Evolutionary conservation across 2,329 filamentous ascomycete species (phyloP).

Genomic region (Exophiala calicioides): DNA sequence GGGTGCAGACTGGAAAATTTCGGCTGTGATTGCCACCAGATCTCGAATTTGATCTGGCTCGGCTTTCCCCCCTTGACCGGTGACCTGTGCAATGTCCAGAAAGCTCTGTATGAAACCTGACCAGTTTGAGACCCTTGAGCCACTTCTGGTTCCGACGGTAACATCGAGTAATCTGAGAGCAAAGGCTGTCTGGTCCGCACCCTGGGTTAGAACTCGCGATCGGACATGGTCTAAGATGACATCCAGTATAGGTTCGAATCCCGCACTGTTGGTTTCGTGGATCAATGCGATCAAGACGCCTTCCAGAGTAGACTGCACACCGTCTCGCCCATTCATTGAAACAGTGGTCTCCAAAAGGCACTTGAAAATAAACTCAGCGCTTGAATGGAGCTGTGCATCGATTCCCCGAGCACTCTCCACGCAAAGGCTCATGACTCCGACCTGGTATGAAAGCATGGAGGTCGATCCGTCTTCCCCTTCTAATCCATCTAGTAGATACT

Average conservation of each 20-base stretch:
- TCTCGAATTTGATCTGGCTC: slow-evolving; percentile 33
- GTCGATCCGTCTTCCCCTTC: slow-evolving; percentile 1
- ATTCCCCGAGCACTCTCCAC: slow-evolving; percentile 73
- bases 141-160: slow-evolving; percentile 77
- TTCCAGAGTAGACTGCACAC: slow-evolving; percentile 54
- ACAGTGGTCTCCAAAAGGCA: slow-evolving; percentile 47
- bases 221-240: slow-evolving; percentile 58
- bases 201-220: slow-evolving; percentile 6
- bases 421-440: slow-evolving; percentile 90
- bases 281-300: slow-evolving; percentile 79
- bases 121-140: slow-evolving; percentile 74
- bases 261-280: slow-evolving; percentile 75
- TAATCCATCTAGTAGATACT: slow-evolving; percentile 68
- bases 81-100: slow-evolving; percentile 54
- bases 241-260: slow-evolving; percentile 68
- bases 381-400: slow-evolving; percentile 60
- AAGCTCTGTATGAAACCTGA: slow-evolving; percentile 57
- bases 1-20: slow-evolving; percentile 73
- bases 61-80: slow-evolving; percentile 11
- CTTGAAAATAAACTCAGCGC: slow-evolving; percentile 54
- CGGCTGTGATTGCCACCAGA: slow-evolving; percentile 55
- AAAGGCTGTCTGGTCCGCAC: slow-evolving; percentile 48
- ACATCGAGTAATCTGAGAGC: slow-evolving; percentile 65
- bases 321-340: slow-evolving; percentile 50
- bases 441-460: slow-evolving; percentile 64